Percentiles rank a stretch among this genome's conserved stretches.
These are phyloP conservation scores for Infundibulicybe gibba DNA, from an alignment of 768 basidiomycete genomes.

Conservation along the genomic window DNA sequence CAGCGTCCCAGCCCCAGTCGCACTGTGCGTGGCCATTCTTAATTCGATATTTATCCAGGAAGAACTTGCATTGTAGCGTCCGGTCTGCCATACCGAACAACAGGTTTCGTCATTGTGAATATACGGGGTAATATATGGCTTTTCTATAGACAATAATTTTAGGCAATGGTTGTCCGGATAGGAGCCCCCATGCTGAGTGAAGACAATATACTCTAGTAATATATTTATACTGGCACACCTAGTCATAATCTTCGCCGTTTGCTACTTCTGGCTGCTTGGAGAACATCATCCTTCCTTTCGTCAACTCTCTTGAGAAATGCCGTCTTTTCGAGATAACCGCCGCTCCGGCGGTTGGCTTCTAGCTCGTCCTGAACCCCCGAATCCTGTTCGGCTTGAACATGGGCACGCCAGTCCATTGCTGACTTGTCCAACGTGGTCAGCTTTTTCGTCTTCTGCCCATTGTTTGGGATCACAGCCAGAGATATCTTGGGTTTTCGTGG, in stretches of 20 bases:
- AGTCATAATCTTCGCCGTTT: slow-evolving; percentile 45
- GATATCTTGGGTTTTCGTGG: slow-evolving; percentile 64
- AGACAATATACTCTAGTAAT: slow-evolving; percentile 2
- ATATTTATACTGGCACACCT: slow-evolving; percentile 3
- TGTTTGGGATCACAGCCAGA: slow-evolving; percentile 50
- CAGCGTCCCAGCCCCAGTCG: too few species aligned
- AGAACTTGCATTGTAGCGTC: too few species aligned
- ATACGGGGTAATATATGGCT: not conserved
- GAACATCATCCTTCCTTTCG: slow-evolving; percentile 60
- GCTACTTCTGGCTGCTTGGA: slow-evolving; percentile 51
- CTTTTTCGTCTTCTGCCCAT: slow-evolving; percentile 61
- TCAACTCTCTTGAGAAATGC: slow-evolving; percentile 79
- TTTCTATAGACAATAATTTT: not conserved
- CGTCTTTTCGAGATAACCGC: slow-evolving; percentile 82
- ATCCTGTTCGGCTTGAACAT: slow-evolving; percentile 42
- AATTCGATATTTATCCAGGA: too few species aligned
- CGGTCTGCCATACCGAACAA: too few species aligned
- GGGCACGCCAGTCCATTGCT: slow-evolving; percentile 80
- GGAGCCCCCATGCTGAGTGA: not conserved
- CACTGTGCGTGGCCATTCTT: too few species aligned
- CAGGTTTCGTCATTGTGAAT: too few species aligned
- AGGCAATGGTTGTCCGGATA: not conserved
- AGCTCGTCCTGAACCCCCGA: slow-evolving; percentile 62
- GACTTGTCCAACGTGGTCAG: slow-evolving; percentile 84
- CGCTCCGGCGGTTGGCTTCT: slow-evolving; percentile 68